Evolutionary conservation across 306 rosid genomes (phyloP).

Genomic region (Pueraria montana): DNA sequence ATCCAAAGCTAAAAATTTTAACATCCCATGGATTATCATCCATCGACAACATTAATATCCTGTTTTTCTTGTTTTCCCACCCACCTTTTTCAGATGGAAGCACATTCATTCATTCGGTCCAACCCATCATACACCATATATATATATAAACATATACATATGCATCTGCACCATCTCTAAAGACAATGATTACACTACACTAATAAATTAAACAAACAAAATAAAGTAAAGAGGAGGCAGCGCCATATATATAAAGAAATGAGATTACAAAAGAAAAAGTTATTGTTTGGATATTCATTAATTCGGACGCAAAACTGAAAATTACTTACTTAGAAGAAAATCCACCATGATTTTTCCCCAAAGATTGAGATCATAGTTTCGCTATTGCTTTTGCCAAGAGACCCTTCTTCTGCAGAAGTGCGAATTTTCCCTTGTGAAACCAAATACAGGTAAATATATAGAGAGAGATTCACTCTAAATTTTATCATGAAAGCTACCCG

Average conservation of each 20-base stretch:
- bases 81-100: conserved; percentile 36
- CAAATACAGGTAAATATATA: not conserved
- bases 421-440: not conserved
- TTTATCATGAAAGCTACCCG: not conserved
- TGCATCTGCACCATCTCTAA: not conserved
- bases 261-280: not conserved
- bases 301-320: not conserved
- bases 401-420: not conserved
- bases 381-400: too few species aligned
- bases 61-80: conserved; percentile 3
- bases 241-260: not conserved
- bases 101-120: conserved; percentile 46
- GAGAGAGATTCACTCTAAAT: not conserved
- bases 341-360: not conserved
- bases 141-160: not conserved
- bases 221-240: not conserved
- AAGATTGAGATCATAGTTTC: too few species aligned
- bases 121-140: not conserved
- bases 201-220: not conserved
- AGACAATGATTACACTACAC: conserved; percentile 37
- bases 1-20: conserved; percentile 18
- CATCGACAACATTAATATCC: conserved; percentile 40
- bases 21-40: conserved; percentile 42
- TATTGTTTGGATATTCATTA: not conserved
- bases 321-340: not conserved